Evolutionary conservation across 352 stramenopile genomes (phyloP), one percentile per base, ranked within the genome.

Genomic region (Phytophthora litchii): DNA sequence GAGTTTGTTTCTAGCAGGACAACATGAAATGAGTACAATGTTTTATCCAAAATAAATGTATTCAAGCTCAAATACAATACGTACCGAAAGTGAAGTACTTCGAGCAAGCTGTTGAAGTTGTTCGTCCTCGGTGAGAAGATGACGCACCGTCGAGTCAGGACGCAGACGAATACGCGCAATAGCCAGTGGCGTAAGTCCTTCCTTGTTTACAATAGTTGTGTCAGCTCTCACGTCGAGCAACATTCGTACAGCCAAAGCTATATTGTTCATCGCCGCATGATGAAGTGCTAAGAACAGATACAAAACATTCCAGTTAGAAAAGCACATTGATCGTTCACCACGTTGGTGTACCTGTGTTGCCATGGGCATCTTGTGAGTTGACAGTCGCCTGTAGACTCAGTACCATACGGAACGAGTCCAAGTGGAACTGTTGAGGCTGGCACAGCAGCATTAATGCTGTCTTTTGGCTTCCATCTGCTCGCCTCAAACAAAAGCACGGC

Each of bases 321-420:
- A 27, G 23, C 23, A 27, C 23, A 27, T 27, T 27, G 3, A 27
- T 27, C 23, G 5, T 27, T 27, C 23, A 27, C 5, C 23, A 27
- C 23, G 23, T 27, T 25, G 31, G n/a, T 9, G 16, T 67, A 91
- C 83, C 78, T 20, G 84, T 91, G 53, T 93, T 91, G 34, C 84
- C 82, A 19, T 87, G 70, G 0, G 63, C 40, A 52, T 93, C 84
- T 36, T 82, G 69, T 9, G 69, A 50, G 25, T 93, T 72, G 3
- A 90, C 45, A 3, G 54, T 37, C n/a, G 76, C 74, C 46, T 78
- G 74, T 2, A 93, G 80, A 65, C 81, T 89, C 19, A 91, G 62
- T 23, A 93, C 75, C 84, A 93, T 93, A 27, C 84, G 81, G 34
- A 89, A 88, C 38, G 84, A 84, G 53, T 93, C 84, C 59, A 93